phyloP scores from a whole-genome alignment of 805 yeast species.

The Phaffomyces thermotolerans region DNA sequence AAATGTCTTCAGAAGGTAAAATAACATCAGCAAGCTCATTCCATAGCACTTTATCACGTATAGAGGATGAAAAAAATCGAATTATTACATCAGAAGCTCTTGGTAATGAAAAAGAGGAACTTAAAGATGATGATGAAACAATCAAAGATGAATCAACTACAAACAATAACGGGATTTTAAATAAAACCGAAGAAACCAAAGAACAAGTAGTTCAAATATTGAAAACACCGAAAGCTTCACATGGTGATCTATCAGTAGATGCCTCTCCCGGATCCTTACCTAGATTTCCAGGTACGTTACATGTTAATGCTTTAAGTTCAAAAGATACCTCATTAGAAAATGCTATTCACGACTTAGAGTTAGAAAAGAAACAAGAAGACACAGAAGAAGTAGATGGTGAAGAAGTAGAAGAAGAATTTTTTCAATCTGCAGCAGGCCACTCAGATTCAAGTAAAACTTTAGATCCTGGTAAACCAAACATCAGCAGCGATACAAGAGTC shows the following conservation, averaged over 20 bases:
- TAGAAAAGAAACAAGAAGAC: too few relatives aligned
- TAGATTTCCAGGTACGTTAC: slow-evolving; percentile 38
- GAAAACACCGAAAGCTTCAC: slow-evolving; percentile 14
- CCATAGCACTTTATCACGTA: slow-evolving; percentile 5
- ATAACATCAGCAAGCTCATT: slow-evolving; percentile 5
- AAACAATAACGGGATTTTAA: not conserved
- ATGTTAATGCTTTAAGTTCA: slow-evolving; percentile 37
- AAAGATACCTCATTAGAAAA: slow-evolving; percentile 3
- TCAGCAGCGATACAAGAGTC: slow-evolving; percentile 7
- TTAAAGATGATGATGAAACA: not conserved
- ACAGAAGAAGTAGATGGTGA: too few relatives aligned
- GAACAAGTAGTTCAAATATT: not conserved
- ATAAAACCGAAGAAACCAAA: not conserved
- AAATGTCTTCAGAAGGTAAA: slow-evolving; percentile 2
- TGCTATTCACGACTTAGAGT: slow-evolving; percentile 1
- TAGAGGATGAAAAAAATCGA: not conserved
- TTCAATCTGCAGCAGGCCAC: too few relatives aligned
- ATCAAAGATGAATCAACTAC: too few relatives aligned
- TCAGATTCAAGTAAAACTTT: slow-evolving; percentile 27
- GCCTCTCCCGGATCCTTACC: slow-evolving; percentile 29
- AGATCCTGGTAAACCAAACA: slow-evolving; percentile 37
- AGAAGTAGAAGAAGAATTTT: too few relatives aligned
- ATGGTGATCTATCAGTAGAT: slow-evolving; percentile 5
- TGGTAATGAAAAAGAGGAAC: not conserved
- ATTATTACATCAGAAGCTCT: not conserved